Percentiles rank a stretch among this genome's conserved stretches.
phyloP scores from a whole-genome alignment of 2,329 filamentous ascomycete species.

The Fusarium palustre region DNA sequence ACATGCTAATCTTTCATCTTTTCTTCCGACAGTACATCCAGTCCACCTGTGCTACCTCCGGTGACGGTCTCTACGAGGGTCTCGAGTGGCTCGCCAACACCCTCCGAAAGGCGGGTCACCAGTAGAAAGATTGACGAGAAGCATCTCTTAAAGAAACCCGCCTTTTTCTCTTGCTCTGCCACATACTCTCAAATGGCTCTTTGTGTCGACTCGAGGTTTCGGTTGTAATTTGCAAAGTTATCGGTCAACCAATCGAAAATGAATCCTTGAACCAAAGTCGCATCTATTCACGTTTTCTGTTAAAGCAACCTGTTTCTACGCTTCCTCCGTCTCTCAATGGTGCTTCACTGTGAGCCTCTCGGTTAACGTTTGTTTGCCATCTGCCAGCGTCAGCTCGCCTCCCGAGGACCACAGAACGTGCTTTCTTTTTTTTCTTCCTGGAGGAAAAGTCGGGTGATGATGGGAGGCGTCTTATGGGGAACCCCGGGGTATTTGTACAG shows the following conservation, averaged over 20 bases:
- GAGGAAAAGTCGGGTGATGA: slow-evolving; percentile 49
- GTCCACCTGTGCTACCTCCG: slow-evolving; percentile 98
- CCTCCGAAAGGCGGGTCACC: slow-evolving; percentile 79
- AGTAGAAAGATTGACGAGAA: slow-evolving; percentile 62
- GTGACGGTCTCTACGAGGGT: slow-evolving; percentile 99
- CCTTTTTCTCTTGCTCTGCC: slow-evolving; percentile 54
- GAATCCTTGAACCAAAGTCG: slow-evolving; percentile 55
- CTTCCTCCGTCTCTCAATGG: slow-evolving; percentile 45
- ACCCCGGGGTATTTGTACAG: slow-evolving; percentile 48
- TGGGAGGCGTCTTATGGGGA: slow-evolving; percentile 50
- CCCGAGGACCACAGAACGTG: slow-evolving; percentile 44
- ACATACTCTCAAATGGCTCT: slow-evolving; percentile 57
- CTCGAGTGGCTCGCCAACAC: slow-evolving; percentile 91
- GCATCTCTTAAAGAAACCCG: slow-evolving; percentile 49
- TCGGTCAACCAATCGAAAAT: slow-evolving; percentile 67
- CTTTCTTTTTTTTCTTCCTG: slow-evolving; percentile 47
- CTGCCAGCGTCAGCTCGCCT: slow-evolving; percentile 38
- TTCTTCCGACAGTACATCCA: slow-evolving; percentile 84
- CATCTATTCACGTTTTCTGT: slow-evolving; percentile 48
- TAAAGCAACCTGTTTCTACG: slow-evolving; percentile 42
- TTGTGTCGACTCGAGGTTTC: slow-evolving; percentile 60
- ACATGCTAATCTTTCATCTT: slow-evolving; percentile 41
- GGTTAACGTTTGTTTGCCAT: slow-evolving; percentile 41
- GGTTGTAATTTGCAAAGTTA: slow-evolving; percentile 70
- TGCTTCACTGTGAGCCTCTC: slow-evolving; percentile 49